Base-by-base conservation (phyloP, 2,329 filamentous ascomycete genomes). In the Exophiala lecanii-corni region DNA sequence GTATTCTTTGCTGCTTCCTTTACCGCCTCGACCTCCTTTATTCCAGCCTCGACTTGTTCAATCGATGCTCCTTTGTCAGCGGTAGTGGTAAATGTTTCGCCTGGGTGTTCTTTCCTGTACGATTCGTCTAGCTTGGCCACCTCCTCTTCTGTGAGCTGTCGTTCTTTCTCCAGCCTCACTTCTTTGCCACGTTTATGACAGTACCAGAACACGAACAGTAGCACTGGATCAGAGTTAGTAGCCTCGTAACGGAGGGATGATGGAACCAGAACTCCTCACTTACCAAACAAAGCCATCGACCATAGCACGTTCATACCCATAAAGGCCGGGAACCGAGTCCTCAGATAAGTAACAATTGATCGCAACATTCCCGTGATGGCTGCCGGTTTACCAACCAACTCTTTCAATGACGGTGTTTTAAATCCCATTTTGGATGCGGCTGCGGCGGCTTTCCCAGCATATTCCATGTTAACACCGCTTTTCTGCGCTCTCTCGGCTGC, bases 171-270 rank as follows among this genome's bases (percentile, higher is more conserved):
- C 9, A 97, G 76, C 38, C 92, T 79, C 5, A 81, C 82, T 68
- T 98, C 91, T 33, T 81, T 81, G 28, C 92, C 92, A 41, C 92
- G 85, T 71, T 97, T 97, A 67, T 97, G 84, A 68, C 89, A 97
- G 68, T 97, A 98, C 89, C 91, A 98, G 57, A 97, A 82, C 33
- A 94, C 87, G 61, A 95, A 92, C 43, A 98, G 76, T 12, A 97
- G 75, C 41, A 97, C 86, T 86, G 43, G 19, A 12, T 33, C n/a
- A 9, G n/a, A 31, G 31, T 47, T 23, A 47, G 32, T n/a, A n/a
- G n/a, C 25, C 13, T 23, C 26, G 10, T 13, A 21, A 23, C 20
- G 7, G 32, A 12, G 10, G n/a, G n/a, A n/a, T n/a, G n/a, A n/a
- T n/a, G n/a, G n/a, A n/a, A n/a, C n/a, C n/a, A n/a, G 23, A 34